Percentiles rank a stretch among this genome's conserved stretches.
Evolutionary conservation across 352 stramenopile genomes (phyloP).

Genomic region (Phytophthora agathidicida): DNA sequence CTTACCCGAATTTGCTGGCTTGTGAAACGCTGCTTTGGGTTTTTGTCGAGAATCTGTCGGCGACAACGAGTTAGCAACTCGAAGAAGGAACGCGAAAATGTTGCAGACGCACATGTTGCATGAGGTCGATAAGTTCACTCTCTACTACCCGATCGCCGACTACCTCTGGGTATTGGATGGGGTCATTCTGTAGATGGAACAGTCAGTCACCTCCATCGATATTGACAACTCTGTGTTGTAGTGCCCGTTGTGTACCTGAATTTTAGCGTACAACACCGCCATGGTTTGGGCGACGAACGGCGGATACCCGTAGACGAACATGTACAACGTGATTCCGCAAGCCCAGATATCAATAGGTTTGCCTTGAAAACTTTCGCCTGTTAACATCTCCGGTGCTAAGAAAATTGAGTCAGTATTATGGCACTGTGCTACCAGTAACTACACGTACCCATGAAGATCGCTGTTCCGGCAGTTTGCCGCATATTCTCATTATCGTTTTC

Average conservation of each 20-base stretch:
- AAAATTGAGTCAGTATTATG: neutral
- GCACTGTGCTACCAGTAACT: too few species aligned
- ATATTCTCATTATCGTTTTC: slow-evolving; percentile 74
- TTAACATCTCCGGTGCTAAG: slow-evolving; percentile 81
- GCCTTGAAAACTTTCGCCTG: slow-evolving; percentile 74
- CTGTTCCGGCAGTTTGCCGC: slow-evolving; percentile 75
- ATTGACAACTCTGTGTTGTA: neutral
- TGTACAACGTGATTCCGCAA: slow-evolving; percentile 95
- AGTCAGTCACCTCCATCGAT: neutral
- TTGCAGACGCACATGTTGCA: slow-evolving; percentile 53
- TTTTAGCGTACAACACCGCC: slow-evolving; percentile 92
- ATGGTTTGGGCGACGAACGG: slow-evolving; percentile 93
- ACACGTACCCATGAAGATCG: slow-evolving; percentile 74
- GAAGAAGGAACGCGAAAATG: neutral
- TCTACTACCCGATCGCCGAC: slow-evolving; percentile 63
- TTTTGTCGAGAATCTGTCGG: slow-evolving; percentile 77
- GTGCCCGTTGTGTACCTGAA: slow-evolving; percentile 60
- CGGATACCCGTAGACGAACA: slow-evolving; percentile 94
- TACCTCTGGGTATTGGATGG: slow-evolving; percentile 51
- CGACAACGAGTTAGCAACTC: neutral
- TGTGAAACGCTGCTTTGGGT: slow-evolving; percentile 61
- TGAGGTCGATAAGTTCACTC: slow-evolving; percentile 59
- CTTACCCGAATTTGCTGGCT: slow-evolving; percentile 75
- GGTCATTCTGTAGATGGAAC: slow-evolving; percentile 49
- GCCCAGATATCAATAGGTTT: slow-evolving; percentile 95